phyloP scores from a whole-genome alignment of 805 yeast genomes.

The Suhomyces sp. region DNA sequence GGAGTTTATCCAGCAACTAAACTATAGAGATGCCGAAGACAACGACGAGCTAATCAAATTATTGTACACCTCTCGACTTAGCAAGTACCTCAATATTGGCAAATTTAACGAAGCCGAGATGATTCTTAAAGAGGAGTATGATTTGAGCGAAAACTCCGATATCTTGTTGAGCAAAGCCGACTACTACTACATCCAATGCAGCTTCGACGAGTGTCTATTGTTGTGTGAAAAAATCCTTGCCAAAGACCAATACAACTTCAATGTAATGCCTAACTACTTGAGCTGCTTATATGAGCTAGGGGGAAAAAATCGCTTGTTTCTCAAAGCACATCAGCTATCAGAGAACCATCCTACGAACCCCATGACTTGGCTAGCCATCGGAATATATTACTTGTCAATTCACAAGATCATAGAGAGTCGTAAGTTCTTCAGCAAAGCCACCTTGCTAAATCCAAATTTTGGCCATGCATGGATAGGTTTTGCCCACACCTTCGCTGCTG shows the following conservation, averaged over 20 bases:
- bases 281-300: constrained; percentile 84
- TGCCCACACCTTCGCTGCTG: constrained; percentile 96
- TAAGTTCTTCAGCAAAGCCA: constrained; percentile 82
- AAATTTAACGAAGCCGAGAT: constrained; percentile 64
- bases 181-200: constrained; percentile 67
- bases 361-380: constrained; percentile 90
- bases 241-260: constrained; percentile 68
- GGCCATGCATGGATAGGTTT: constrained; percentile 98
- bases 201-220: constrained; percentile 69
- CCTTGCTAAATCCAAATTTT: constrained; percentile 81
- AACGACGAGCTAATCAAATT: constrained; percentile 77
- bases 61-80: constrained; percentile 71
- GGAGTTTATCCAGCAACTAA: constrained; percentile 63
- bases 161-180: constrained; percentile 68
- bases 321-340: constrained; percentile 80
- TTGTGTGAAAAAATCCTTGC: constrained; percentile 62
- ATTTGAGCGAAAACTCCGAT: constrained; percentile 66
- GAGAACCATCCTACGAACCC: constrained; percentile 79
- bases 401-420: constrained; percentile 78
- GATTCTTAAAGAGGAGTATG: constrained; percentile 67
- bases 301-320: constrained; percentile 74
- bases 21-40: constrained; percentile 72
- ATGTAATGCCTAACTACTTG: constrained; percentile 72
- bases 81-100: constrained; percentile 63
- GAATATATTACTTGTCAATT: constrained; percentile 78